Base-by-base conservation (phyloP, 2,329 filamentous ascomycete species). In the Hansfordia pulvinata region DNA sequence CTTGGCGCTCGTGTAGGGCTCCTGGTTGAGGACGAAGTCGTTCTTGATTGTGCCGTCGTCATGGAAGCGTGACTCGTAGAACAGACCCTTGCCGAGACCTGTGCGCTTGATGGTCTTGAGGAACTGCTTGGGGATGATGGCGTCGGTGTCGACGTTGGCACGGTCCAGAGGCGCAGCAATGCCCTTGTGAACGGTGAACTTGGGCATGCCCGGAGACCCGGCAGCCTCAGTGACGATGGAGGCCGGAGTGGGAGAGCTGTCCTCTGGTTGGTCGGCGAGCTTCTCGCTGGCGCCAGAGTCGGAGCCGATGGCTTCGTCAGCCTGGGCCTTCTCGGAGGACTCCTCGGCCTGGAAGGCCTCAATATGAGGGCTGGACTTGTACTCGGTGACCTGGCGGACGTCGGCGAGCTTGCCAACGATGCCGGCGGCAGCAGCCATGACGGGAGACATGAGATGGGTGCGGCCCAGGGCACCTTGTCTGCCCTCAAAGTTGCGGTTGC, bases 61-160 rank as follows among this genome's bases (percentile, higher is more conserved):
- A 38, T 79, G 72, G 57, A 74, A 93, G 29, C 90, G 76, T 56
- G 84, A 76, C 36, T 72, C 76, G 52, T 86, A 71, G 67, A 98
- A 98, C 27, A 93, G 72, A 20, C 88, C 88, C 14, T 62, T 69
- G 31, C 86, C 86, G 8, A 98, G 79, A 37, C 90, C 90, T 2
- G 88, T 93, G 32, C 90, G 83, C 69, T 96, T 96, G 59, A 96
- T 96, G 20, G 90, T 98, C 64, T 96, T 98, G 37, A 98, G 70
- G 62, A 96, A 98, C 53, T 98, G 90, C 59, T 98, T 98, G 37
- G 90, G 90, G 41, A 98, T 98, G 55, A 96, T 94, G 47, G 88
- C 88, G 46, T 98, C 90, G n/a, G 90, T 98, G 60, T 98, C 90
- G 42, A 94, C 76, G 52, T 98, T 98, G 39, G 79, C 67, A 43